Conservation (phyloP, 345 rosid species). For the Gossypium mustelinum region DNA sequence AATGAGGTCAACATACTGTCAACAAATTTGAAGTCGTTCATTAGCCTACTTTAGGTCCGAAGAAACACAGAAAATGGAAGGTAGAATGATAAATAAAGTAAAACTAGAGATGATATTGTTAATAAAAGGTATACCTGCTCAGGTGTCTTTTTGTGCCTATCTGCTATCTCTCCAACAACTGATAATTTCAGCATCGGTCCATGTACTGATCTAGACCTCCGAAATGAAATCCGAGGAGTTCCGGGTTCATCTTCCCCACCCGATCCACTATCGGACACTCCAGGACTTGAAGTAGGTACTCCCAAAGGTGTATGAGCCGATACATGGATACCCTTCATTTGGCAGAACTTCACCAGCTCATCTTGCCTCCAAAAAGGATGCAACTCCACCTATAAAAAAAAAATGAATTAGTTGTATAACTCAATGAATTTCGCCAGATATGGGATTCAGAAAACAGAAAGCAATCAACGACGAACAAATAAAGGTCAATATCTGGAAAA, state of each 20-base stretch:
- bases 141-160: conserved; percentile 46
- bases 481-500: background rate
- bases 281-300: conserved; percentile 51
- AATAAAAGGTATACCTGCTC: conserved; percentile 42
- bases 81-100: background rate
- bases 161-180: conserved; percentile 49
- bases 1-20: background rate
- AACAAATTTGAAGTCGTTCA: background rate
- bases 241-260: conserved; percentile 61
- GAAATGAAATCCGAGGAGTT: conserved; percentile 55
- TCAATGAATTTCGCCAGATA: background rate
- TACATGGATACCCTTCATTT: conserved; percentile 51
- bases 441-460: background rate
- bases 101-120: background rate
- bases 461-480: background rate
- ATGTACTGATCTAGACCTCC: conserved; percentile 63
- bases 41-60: background rate
- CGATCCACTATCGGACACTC: conserved; percentile 54
- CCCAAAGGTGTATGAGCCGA: conserved; percentile 67
- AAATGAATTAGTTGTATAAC: conserved; percentile 13
- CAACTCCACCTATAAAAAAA: conserved; percentile 43
- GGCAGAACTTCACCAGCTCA: conserved; percentile 60
- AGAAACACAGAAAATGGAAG: background rate
- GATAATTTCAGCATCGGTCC: conserved; percentile 66
- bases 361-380: conserved; percentile 72